Conservation (phyloP, 257 asterid genomes). For the Osmanthus fragrans region DNA sequence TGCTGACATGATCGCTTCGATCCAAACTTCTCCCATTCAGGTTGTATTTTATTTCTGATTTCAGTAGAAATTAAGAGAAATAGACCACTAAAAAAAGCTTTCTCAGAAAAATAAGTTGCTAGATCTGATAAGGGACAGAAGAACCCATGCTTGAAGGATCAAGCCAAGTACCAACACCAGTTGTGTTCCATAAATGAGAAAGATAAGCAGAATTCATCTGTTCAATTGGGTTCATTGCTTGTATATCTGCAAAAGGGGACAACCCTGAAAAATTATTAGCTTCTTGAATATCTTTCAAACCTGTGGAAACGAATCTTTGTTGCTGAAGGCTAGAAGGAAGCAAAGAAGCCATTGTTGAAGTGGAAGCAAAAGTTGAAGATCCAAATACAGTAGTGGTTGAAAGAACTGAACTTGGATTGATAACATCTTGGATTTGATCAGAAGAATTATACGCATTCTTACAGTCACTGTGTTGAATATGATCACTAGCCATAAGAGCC, state of each 20-base stretch:
- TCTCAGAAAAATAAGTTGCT: not conserved
- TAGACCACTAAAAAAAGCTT: not conserved
- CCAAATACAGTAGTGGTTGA: conserved; percentile 27
- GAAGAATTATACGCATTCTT: conserved; percentile 21
- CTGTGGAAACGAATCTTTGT: conserved; percentile 9
- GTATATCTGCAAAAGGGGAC: conserved; percentile 26
- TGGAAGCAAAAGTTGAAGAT: conserved; percentile 23
- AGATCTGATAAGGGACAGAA: conserved; percentile 50
- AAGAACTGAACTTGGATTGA: conserved; percentile 4
- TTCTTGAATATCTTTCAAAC: conserved; percentile 8
- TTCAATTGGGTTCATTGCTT: conserved; percentile 22
- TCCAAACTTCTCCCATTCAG: conserved; percentile 34
- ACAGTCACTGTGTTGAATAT: not conserved
- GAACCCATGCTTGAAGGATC: conserved; percentile 51
- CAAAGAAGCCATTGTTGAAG: not conserved
- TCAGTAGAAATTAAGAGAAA: not conserved
- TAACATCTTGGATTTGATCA: conserved; percentile 27
- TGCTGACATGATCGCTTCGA: conserved; percentile 74
- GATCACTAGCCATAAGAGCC: conserved; percentile 6
- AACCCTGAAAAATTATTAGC: conserved; percentile 2
- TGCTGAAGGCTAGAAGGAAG: conserved; percentile 16
- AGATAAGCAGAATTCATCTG: conserved; percentile 35
- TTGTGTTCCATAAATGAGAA: conserved; percentile 39
- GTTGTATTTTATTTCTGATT: not conserved
- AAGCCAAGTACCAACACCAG: conserved; percentile 37